Conservation (phyloP, 495 filamentous ascomycete species). For the Hypoxylon fuscum region DNA sequence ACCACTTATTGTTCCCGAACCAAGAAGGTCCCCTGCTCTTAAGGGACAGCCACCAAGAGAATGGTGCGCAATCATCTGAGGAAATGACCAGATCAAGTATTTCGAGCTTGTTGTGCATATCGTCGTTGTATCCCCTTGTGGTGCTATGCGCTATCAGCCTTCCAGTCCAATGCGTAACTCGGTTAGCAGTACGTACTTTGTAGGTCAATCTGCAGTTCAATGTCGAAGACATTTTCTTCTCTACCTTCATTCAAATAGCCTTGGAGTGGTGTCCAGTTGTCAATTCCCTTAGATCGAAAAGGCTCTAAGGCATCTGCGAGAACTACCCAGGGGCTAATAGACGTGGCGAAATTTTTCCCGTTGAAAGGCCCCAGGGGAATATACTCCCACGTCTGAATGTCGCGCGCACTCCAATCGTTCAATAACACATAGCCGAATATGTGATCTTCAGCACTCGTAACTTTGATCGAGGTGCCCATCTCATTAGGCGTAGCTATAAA, state of each 20-base stretch:
- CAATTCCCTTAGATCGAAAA: slow-evolving; percentile 61
- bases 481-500: slow-evolving; percentile 76
- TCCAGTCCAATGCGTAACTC: not conserved
- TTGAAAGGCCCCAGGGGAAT: slow-evolving; percentile 88
- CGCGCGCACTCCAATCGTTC: slow-evolving; percentile 95
- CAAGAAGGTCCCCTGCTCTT: slow-evolving; percentile 83
- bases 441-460: slow-evolving; percentile 72
- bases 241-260: slow-evolving; percentile 75
- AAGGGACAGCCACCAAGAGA: slow-evolving; percentile 85
- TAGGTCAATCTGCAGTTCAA: slow-evolving; percentile 77
- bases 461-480: slow-evolving; percentile 68
- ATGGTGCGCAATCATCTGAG: slow-evolving; percentile 95
- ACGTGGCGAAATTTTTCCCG: slow-evolving; percentile 92
- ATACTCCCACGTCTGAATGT: slow-evolving; percentile 93
- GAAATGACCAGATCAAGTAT: slow-evolving; percentile 89
- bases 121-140: slow-evolving; percentile 69
- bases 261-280: slow-evolving; percentile 70
- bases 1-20: slow-evolving; percentile 90
- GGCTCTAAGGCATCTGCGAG: slow-evolving; percentile 83
- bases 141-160: slow-evolving; percentile 50
- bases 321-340: slow-evolving; percentile 89
- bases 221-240: slow-evolving; percentile 73
- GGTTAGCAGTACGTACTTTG: slow-evolving; percentile 59
- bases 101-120: slow-evolving; percentile 70
- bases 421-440: slow-evolving; percentile 90